These are phyloP conservation scores for Andrographis paniculata DNA, from an alignment of 305 asterid genomes.

Conservation along the genomic window DNA sequence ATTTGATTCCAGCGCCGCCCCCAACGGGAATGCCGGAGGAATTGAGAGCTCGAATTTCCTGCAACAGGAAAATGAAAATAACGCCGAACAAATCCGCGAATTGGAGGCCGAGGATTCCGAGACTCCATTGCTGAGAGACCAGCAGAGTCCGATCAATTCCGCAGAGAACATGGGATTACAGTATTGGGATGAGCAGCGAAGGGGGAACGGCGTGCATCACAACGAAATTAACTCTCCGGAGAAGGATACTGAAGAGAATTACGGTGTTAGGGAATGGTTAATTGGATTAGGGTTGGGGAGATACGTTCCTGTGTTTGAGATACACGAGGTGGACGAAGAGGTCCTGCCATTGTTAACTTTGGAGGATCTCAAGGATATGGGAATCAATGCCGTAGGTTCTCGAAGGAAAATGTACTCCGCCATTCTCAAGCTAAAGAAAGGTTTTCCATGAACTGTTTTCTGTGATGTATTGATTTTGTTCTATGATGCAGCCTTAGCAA, in stretches of 20 bases:
- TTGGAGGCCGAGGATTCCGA: conserved; percentile 51
- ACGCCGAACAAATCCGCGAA: conserved; percentile 43
- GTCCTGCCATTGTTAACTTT: conserved; percentile 77
- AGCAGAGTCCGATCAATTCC: conserved; percentile 62
- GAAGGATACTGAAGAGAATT: conserved; percentile 31
- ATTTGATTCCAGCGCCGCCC: conserved; percentile 36
- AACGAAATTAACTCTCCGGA: conserved; percentile 50
- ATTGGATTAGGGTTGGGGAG: conserved; percentile 69
- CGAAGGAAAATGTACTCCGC: conserved; percentile 78
- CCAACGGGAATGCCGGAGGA: conserved; percentile 25
- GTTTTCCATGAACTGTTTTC: conserved; percentile 50
- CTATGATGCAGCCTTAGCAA: conserved; percentile 28
- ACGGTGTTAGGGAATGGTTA: conserved; percentile 82
- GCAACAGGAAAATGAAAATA: conserved; percentile 41
- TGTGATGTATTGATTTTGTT: conserved; percentile 28
- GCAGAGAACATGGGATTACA: conserved; percentile 65
- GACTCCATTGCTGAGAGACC: conserved; percentile 48
- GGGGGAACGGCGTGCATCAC: conserved; percentile 42
- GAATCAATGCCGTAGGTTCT: conserved; percentile 86
- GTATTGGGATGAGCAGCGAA: conserved; percentile 67
- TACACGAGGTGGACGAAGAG: conserved; percentile 94
- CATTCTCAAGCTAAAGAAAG: conserved; percentile 60
- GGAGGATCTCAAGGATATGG: conserved; percentile 98
- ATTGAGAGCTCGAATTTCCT: conserved; percentile 32
- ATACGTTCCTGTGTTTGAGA: conserved; percentile 72